These are phyloP conservation scores for Mycena latifolia DNA, from an alignment of 768 basidiomycete species.

Conservation along the genomic window DNA sequence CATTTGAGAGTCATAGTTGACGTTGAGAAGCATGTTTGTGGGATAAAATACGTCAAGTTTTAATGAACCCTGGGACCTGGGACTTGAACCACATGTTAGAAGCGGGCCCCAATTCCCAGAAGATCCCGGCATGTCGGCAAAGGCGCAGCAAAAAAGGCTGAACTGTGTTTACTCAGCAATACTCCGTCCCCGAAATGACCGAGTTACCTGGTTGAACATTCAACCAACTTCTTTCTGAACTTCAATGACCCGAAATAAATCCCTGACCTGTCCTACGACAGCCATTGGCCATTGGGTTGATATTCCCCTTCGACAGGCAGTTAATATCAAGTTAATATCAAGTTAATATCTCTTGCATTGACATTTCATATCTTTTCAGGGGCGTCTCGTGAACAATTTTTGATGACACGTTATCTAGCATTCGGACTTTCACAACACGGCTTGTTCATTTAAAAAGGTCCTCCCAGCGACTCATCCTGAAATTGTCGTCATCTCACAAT, in stretches of 20 bases:
- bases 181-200: constrained; percentile 23
- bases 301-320: constrained; percentile 20
- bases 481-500: constrained; percentile 21
- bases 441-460: constrained; percentile 21
- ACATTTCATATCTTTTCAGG: constrained; percentile 24
- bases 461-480: constrained; percentile 22
- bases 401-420: constrained; percentile 22
- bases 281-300: constrained; percentile 23
- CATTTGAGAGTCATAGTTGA: constrained; percentile 22
- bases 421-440: constrained; percentile 18
- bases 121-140: constrained; percentile 21
- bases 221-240: constrained; percentile 23
- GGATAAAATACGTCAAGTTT: constrained; percentile 22
- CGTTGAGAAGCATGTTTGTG: constrained; percentile 23
- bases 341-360: constrained; percentile 22
- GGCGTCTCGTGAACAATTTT: constrained; percentile 21
- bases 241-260: constrained; percentile 23
- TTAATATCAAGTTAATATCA: constrained; percentile 20
- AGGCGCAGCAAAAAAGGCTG: constrained; percentile 20
- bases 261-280: constrained; percentile 23
- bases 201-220: constrained; percentile 22
- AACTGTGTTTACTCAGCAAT: constrained; percentile 21
- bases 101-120: constrained; percentile 20
- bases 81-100: constrained; percentile 22
- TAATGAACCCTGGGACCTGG: constrained; percentile 18